phyloP scores from a whole-genome alignment of 441 rosid genomes.

The Corymbia calophylla region DNA sequence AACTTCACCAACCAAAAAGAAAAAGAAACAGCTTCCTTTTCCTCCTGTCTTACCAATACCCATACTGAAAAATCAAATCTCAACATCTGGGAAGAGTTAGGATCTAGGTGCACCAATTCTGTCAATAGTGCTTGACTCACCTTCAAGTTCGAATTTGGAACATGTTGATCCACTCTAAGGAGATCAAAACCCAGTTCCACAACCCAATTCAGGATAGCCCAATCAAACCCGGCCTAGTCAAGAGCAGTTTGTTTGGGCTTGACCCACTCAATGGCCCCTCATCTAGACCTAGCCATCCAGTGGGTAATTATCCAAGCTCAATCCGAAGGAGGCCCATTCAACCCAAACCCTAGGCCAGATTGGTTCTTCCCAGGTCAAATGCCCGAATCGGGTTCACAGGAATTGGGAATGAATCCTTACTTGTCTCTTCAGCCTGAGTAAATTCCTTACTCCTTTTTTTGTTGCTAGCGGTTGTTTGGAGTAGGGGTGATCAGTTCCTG shows the following conservation, averaged over 20 bases:
- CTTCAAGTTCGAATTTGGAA: not conserved
- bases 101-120: not conserved
- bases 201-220: not conserved
- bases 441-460: not conserved
- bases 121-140: not conserved
- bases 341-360: not conserved
- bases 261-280: no score
- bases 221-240: not conserved
- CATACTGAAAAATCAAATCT: not conserved
- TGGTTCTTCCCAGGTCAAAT: not conserved
- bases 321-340: not conserved
- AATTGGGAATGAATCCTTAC: not conserved
- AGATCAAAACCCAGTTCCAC: not conserved
- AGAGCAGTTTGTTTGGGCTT: not conserved
- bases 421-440: not conserved
- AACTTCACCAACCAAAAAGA: not conserved
- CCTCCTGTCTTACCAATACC: not conserved
- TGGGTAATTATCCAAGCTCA: not conserved
- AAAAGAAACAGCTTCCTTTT: not conserved
- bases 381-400: not conserved
- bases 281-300: not conserved
- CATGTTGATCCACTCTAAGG: not conserved
- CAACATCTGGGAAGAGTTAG: not conserved
- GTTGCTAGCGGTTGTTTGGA: rapidly evolving
- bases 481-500: not conserved